Base-by-base conservation (phyloP, 495 filamentous ascomycete species). In the Stereocaulon alpinum region DNA sequence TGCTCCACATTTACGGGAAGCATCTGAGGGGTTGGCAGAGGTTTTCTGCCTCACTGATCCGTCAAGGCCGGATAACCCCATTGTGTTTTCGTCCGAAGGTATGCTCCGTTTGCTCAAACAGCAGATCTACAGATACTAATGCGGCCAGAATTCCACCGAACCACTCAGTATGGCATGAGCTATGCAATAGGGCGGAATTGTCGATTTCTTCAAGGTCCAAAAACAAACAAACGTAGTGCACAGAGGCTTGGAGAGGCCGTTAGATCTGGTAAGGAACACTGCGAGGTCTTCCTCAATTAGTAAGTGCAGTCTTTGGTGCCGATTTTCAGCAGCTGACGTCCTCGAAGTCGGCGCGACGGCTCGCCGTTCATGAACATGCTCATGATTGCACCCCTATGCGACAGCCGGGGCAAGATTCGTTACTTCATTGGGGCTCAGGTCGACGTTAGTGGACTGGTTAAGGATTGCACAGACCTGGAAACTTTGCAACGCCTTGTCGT, bases 31-130 rank as follows among this genome's bases (percentile, higher is more conserved):
- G 4, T 63, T 91, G 42, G 85, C 84, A 0, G 86, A 90, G 64
- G 84, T 86, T 0, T 91, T 89, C 63, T 91, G 86, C 67, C 70
- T 91, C 61, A 87, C 86, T 3, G 88, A 92, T 71, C 86, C 87
- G 4, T 83, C 82, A 18, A 73, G 86, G 61, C 75, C 78, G 4
- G 87, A 86, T 65, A 88, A 90, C 68, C 88, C 86, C 1, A 86
- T 92, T 60, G 80, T 91, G 3, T 89, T 90, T 72, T 83, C 85
- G 24, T 88, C 85, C 3, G 82, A 88, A 76, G 86, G 85, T 87
- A 72, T 34, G 73, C 70, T 24, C 4, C 20, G 4, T 32, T 4
- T 24, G 1, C 17, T 24, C 5, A 40, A 40, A 18, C 48, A 15
- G 7, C 40, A 40, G 6, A 17, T 40, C 1, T 15, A 1, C 18